These are phyloP conservation scores for Echinosophora koreensis DNA, from an alignment of 306 rosid genomes.

Conservation along the genomic window DNA sequence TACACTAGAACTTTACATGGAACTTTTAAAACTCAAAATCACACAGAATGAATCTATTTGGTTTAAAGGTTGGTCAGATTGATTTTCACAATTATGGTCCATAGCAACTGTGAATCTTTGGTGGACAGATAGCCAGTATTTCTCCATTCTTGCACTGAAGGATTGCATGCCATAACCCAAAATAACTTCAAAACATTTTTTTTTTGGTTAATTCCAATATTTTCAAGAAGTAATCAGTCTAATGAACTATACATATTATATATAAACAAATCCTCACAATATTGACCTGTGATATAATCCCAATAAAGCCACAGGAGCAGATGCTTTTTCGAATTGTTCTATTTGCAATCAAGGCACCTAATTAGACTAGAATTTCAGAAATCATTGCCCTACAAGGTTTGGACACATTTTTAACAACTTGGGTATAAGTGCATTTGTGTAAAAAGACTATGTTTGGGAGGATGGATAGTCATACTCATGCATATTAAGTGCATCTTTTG, in stretches of 20 bases:
- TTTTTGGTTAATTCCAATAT: not conserved
- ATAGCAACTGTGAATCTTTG: not conserved
- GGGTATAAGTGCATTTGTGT: not conserved
- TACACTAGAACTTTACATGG: not conserved
- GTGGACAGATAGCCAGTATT: constrained; percentile 4
- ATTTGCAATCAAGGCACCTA: constrained; percentile 15
- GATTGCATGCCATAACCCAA: not conserved
- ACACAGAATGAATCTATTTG: not conserved
- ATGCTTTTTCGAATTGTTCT: not conserved
- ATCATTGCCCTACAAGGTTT: not conserved
- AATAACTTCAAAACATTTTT: not conserved
- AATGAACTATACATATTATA: not conserved
- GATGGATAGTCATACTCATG: no score
- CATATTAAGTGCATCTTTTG: no score
- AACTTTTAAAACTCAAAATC: constrained; percentile 18
- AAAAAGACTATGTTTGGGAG: no score
- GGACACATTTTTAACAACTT: not conserved
- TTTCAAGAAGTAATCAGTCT: constrained; percentile 5
- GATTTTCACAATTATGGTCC: not conserved
- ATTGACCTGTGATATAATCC: constrained; percentile 10
- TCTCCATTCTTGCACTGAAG: constrained; percentile 21
- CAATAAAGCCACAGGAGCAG: not conserved
- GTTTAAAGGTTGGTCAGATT: not conserved
- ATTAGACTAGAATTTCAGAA: constrained; percentile 23
- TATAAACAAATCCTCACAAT: not conserved